phyloP scores from a whole-genome alignment of 2,329 filamentous ascomycete genomes.

The Exophiala calicioides region DNA sequence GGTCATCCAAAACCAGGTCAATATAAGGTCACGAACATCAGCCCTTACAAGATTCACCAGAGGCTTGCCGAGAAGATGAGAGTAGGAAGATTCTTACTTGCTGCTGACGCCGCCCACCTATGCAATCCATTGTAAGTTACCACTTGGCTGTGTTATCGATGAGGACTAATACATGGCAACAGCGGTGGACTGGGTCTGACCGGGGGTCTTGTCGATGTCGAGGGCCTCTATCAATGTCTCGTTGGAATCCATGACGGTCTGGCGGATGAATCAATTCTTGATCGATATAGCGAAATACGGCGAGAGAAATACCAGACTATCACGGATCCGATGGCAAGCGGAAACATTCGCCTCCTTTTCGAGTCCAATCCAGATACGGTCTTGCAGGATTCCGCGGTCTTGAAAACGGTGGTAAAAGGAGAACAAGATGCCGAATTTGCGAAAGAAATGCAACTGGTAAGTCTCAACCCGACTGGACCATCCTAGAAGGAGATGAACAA shows the following conservation, averaged over 20 bases:
- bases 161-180: constrained; percentile 32
- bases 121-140: background rate
- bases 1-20: constrained; percentile 60
- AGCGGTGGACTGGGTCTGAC: constrained; percentile 66
- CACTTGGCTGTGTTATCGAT: too few relatives aligned
- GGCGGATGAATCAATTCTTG: constrained; percentile 45
- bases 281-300: constrained; percentile 45
- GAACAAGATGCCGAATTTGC: constrained; percentile 35
- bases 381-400: constrained; percentile 40
- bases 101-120: constrained; percentile 64
- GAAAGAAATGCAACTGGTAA: constrained; percentile 18
- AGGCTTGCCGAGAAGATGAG: constrained; percentile 59
- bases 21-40: constrained; percentile 59
- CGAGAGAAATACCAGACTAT: constrained; percentile 42
- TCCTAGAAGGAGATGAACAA: too few relatives aligned
- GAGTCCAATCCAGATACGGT: constrained; percentile 40
- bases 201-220: constrained; percentile 64
- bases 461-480: too few relatives aligned
- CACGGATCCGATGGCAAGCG: constrained; percentile 44
- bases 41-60: constrained; percentile 64
- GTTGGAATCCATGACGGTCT: constrained; percentile 43
- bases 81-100: constrained; percentile 59
- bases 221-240: constrained; percentile 62
- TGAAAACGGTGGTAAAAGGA: constrained; percentile 37
- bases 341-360: constrained; percentile 43